These are phyloP conservation scores for Blumeria hordei DNA, from an alignment of 2,329 filamentous ascomycete genomes.

Conservation along the genomic window DNA sequence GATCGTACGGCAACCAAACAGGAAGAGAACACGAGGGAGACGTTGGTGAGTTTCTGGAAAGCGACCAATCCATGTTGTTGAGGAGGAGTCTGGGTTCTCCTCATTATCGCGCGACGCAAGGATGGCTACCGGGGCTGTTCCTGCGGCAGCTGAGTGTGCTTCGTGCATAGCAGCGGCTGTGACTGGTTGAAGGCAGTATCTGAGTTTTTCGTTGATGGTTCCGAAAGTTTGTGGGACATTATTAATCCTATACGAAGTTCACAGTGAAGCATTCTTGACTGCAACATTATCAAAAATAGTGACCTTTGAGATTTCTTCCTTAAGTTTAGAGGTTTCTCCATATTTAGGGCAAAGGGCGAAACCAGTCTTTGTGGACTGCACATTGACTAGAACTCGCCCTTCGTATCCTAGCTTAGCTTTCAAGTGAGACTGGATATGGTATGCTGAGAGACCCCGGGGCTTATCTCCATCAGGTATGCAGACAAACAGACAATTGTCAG, in stretches of 20 bases:
- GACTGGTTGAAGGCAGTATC: not conserved
- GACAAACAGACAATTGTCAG: too few species aligned
- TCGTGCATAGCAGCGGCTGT: not conserved
- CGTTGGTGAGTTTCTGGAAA: not conserved
- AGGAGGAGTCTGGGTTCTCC: not conserved
- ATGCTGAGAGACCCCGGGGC: not conserved
- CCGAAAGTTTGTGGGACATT: too few species aligned
- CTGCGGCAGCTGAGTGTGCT: not conserved
- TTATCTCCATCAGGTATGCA: too few species aligned
- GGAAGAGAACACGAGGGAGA: not conserved
- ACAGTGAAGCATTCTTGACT: not conserved
- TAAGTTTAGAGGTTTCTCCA: not conserved
- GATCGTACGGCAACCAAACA: not conserved
- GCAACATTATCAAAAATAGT: not conserved
- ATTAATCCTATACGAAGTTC: not conserved
- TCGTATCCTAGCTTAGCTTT: not conserved
- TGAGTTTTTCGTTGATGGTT: too few species aligned
- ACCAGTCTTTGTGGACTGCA: too few species aligned
- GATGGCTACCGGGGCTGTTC: not conserved
- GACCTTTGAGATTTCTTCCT: not conserved
- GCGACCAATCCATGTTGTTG: not conserved
- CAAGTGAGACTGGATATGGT: not conserved
- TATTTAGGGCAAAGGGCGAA: not conserved
- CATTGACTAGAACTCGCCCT: not conserved
- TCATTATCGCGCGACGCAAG: not conserved